phyloP scores from a whole-genome alignment of 2,329 filamentous ascomycete species.

The Cordyceps militaris region DNA sequence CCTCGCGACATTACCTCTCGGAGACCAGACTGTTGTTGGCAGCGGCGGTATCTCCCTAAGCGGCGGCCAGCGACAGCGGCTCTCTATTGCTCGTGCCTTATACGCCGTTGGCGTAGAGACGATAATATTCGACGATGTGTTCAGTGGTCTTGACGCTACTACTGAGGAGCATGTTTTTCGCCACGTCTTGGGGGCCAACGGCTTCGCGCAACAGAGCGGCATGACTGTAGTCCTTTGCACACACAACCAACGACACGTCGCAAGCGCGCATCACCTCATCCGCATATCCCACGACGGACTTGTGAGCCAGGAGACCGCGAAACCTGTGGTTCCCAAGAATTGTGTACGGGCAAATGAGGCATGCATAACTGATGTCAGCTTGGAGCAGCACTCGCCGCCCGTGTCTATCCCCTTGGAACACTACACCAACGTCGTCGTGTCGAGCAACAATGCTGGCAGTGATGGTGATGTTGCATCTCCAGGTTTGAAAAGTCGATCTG shows the following conservation, averaged over 20 bases:
- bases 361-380: not conserved
- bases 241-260: constrained; percentile 26
- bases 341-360: not conserved
- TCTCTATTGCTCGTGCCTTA: constrained; percentile 25
- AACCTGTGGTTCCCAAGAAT: constrained; percentile 4
- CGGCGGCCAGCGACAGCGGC: constrained; percentile 30
- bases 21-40: constrained; percentile 33
- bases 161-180: constrained; percentile 21
- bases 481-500: no score
- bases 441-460: not conserved
- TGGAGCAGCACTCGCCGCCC: not conserved
- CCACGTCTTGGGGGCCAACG: constrained; percentile 21
- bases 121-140: constrained; percentile 29
- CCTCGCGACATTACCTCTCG: constrained; percentile 24
- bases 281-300: constrained; percentile 35
- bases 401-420: not conserved
- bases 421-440: not conserved
- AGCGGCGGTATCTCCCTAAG: constrained; percentile 35
- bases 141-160: constrained; percentile 28
- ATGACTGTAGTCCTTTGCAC: constrained; percentile 36
- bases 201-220: constrained; percentile 24
- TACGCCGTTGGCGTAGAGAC: constrained; percentile 25
- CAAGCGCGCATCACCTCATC: constrained; percentile 39
- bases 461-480: not conserved
- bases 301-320: constrained; percentile 30